Base-by-base conservation (phyloP, 2,329 filamentous ascomycete genomes). In the Epichloe coenophiala region DNA sequence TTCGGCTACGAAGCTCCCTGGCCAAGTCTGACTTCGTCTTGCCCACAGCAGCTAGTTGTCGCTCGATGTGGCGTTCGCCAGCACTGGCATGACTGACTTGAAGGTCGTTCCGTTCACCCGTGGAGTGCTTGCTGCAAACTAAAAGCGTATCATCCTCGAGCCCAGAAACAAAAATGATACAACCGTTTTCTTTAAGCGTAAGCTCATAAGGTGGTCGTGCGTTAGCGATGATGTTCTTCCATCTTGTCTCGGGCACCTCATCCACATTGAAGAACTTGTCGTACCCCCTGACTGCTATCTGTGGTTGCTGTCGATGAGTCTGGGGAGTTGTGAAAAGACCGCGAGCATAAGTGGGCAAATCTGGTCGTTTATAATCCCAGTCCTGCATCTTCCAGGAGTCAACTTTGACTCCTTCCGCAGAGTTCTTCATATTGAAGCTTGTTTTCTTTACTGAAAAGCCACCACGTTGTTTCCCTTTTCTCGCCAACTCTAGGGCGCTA, bases 61-160 rank as follows among this genome's bases (percentile, higher is more conserved):
- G 77, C 64, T 93, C 84, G 1, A 95, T 75, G 76, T 88, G 91
- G 53, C 69, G 69, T 71, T 96, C 90, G 44, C 91, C 93, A 3
- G 82, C 88, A 52, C 77, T 75, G 3, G 93, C 88, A 71, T 98
- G 93, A 68, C 88, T 96, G 51, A 86, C 57, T 33, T 81, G 76
- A 5, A 73, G 69, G 62, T 94, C 88, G 21, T 68, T 68, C n/a
- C 91, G 79, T 23, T 80, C 73, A 6, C 93, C 93, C 0, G 90
- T 97, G 0, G 93, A 97, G 66, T 98, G 93, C 64, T 98, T 98
- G 75, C 91, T 97, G 77, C 91, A 97, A n/a, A 98, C 90, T 7
- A 98, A 73, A 9, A 98, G 73, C 1, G 87, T 88, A 37, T 81
- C 90, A 60, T 96, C 90, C 60, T 94, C 87, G 21, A 98, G 74